These are phyloP conservation scores for Gynandropsis gynandra DNA, from an alignment of 345 rosid genomes.

Conservation along the genomic window DNA sequence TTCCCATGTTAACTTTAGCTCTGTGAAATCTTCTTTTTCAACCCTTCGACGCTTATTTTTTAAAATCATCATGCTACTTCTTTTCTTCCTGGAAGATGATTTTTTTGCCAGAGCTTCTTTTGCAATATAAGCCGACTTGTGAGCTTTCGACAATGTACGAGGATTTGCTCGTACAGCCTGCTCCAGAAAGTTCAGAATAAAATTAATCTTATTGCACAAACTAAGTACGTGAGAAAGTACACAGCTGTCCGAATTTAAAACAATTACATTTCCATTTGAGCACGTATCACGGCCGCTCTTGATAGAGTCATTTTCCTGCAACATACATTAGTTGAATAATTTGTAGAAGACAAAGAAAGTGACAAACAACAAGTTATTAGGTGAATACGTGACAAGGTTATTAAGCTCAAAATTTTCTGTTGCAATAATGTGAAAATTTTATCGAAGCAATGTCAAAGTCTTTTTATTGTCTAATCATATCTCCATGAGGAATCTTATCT, in stretches of 20 bases:
- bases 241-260: conserved; percentile 20
- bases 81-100: conserved; percentile 51
- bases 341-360: not conserved
- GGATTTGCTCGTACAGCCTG: conserved; percentile 70
- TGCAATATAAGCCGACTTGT: conserved; percentile 60
- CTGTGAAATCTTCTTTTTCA: conserved; percentile 67
- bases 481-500: no score
- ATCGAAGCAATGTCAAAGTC: no score
- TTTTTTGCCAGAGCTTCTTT: conserved; percentile 60
- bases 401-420: conserved; percentile 7
- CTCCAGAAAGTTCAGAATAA: conserved; percentile 26
- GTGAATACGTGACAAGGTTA: conserved; percentile 3
- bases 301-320: conserved; percentile 60
- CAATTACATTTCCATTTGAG: conserved; percentile 58
- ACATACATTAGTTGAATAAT: conserved; percentile 7
- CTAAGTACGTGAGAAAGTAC: conserved; percentile 28
- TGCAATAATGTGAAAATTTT: not conserved
- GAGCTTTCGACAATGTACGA: conserved; percentile 56
- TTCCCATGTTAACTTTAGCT: conserved; percentile 84
- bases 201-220: conserved; percentile 23
- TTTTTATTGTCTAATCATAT: no score
- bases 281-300: conserved; percentile 38
- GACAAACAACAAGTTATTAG: conserved; percentile 8
- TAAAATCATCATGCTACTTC: conserved; percentile 48
- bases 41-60: conserved; percentile 70